phyloP scores from a whole-genome alignment of 2,329 filamentous ascomycete species.

The Paecilomyces dactylethromorphus region DNA sequence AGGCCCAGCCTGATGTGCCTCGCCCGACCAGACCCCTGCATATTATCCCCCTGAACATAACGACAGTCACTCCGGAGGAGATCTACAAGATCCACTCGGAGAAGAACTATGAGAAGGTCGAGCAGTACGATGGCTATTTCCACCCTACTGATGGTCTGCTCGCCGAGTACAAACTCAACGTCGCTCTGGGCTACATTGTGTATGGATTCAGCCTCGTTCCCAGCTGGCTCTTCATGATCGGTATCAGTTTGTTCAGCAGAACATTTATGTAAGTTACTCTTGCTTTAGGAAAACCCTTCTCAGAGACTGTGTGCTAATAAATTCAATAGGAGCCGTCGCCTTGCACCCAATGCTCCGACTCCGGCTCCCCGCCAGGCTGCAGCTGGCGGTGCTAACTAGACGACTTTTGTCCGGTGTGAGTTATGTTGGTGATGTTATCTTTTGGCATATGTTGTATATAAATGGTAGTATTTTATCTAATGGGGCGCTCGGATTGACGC shows the following conservation, averaged over 20 bases:
- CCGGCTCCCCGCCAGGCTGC: conserved; percentile 5
- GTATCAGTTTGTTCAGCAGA: conserved; percentile 55
- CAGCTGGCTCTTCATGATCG: conserved; percentile 60
- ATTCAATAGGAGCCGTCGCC: conserved; percentile 18
- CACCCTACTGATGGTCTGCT: conserved; percentile 57
- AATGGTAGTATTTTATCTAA: conserved; percentile 13
- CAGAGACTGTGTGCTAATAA: conserved; percentile 1
- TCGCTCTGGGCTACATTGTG: conserved; percentile 51
- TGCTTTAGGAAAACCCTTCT: not conserved
- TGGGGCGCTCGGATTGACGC: conserved; percentile 1
- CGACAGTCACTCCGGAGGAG: conserved; percentile 49
- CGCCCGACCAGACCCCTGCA: conserved; percentile 48
- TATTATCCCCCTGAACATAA: conserved; percentile 51
- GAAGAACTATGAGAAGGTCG: conserved; percentile 47
- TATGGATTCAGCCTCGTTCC: conserved; percentile 53
- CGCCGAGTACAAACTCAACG: conserved; percentile 45
- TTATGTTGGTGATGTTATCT: conserved; percentile 7
- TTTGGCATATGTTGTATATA: conserved; percentile 25
- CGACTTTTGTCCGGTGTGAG: conserved; percentile 7
- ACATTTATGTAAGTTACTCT: conserved; percentile 52
- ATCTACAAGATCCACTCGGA: conserved; percentile 52
- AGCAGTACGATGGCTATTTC: conserved; percentile 51
- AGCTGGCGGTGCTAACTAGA: conserved; percentile 14
- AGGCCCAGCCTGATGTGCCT: conserved; percentile 46
- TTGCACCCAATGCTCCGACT: conserved; percentile 13